Evolutionary conservation across 352 stramenopile species (phyloP).

Genomic region (Globisporangium viniferum): DNA sequence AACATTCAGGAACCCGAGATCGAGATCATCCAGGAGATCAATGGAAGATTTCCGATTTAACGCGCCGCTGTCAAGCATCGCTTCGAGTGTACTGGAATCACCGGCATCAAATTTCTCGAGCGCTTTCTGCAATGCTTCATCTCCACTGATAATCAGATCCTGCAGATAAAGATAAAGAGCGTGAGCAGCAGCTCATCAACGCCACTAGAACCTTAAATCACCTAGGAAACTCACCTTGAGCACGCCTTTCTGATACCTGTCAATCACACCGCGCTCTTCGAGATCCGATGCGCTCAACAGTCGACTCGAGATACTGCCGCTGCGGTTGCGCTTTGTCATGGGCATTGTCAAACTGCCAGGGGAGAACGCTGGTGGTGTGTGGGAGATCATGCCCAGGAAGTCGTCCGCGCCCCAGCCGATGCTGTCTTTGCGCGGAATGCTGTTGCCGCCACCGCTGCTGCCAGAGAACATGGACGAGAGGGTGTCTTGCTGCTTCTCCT

Average conservation of each 20-base stretch:
- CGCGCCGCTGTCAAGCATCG: constrained; percentile 77
- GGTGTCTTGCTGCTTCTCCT: constrained; percentile 38
- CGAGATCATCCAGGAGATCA: constrained; percentile 81
- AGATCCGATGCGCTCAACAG: constrained; percentile 87
- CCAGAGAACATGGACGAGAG: constrained; percentile 25
- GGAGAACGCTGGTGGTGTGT: constrained; percentile 90
- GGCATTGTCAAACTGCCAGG: constrained; percentile 86
- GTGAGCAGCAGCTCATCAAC: background rate
- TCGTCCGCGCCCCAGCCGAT: constrained; percentile 83
- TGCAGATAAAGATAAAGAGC: constrained; percentile 18
- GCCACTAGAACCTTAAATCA: background rate
- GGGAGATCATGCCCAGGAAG: constrained; percentile 85
- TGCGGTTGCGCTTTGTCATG: constrained; percentile 83
- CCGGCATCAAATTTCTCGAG: constrained; percentile 88
- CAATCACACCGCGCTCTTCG: constrained; percentile 88
- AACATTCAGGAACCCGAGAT: constrained; percentile 87
- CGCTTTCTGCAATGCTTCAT: constrained; percentile 86
- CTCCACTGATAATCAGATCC: constrained; percentile 90
- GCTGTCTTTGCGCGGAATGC: constrained; percentile 69
- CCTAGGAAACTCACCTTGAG: constrained; percentile 56
- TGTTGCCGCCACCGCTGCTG: constrained; percentile 30
- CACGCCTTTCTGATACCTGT: constrained; percentile 88
- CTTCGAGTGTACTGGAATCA: constrained; percentile 81
- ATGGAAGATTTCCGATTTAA: constrained; percentile 84
- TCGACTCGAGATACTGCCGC: constrained; percentile 81